A percentile compares a stretch with the other conserved stretches of the same genome.
Conservation (phyloP, 106 monocot genomes). For the Apostasia shenzhenica region DNA sequence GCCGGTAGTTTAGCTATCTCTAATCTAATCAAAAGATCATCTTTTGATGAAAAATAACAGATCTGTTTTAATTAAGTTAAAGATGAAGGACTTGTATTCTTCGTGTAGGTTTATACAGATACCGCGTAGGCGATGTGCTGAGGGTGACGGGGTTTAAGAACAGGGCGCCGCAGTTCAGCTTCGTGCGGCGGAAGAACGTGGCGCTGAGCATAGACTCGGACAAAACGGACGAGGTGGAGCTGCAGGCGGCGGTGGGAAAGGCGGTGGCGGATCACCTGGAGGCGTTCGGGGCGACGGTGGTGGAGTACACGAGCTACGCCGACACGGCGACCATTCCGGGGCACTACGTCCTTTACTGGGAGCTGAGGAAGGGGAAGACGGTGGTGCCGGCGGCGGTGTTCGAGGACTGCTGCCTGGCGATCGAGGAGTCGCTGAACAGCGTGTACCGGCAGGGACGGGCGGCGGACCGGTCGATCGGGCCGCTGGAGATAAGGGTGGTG, state of each 20-base stretch:
- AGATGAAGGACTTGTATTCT: too few relatives aligned
- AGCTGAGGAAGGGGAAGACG: constrained; percentile 33
- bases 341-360: constrained; percentile 91
- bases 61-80: too few relatives aligned
- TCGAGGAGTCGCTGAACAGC: constrained; percentile 82
- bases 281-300: constrained; percentile 46
- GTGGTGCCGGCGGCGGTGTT: constrained; percentile 51
- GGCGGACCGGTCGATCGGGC: constrained; percentile 65
- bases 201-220: constrained; percentile 81
- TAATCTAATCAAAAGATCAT: neutral
- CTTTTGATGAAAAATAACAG: too few relatives aligned
- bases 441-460: constrained; percentile 71
- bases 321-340: constrained; percentile 67
- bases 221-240: constrained; percentile 88
- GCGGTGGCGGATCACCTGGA: constrained; percentile 45
- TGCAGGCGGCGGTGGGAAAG: constrained; percentile 55
- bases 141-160: constrained; percentile 76
- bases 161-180: constrained; percentile 73
- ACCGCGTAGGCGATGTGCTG: constrained; percentile 81
- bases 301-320: constrained; percentile 84
- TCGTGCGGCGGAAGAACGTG: constrained; percentile 77
- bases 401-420: constrained; percentile 70
- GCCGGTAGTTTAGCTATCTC: constrained; percentile 31
- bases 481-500: constrained; percentile 69
- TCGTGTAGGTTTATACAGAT: constrained; percentile 59